Percentiles rank a stretch among this genome's conserved stretches.
These are phyloP conservation scores for Daldinia vernicosa DNA, from an alignment of 495 filamentous ascomycete genomes.

Conservation along the genomic window DNA sequence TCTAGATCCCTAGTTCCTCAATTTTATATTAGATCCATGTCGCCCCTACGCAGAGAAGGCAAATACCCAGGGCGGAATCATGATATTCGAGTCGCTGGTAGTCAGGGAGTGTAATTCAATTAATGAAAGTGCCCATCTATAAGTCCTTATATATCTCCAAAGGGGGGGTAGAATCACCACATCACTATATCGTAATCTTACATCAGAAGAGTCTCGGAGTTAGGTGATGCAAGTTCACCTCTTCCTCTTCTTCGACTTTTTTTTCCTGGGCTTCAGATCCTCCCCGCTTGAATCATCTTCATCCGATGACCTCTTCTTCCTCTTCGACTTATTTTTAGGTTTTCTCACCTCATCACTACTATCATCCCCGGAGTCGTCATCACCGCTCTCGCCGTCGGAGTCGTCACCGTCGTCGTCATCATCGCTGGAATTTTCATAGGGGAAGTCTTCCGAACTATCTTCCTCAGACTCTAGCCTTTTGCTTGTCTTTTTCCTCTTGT, in stretches of 20 bases:
- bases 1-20: not conserved
- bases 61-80: too few relatives aligned
- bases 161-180: not conserved
- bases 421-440: not conserved
- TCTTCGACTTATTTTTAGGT: not conserved
- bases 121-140: not conserved
- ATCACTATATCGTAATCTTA: not conserved
- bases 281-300: not conserved
- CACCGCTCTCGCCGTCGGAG: not conserved
- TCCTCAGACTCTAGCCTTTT: not conserved
- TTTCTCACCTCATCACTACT: not conserved
- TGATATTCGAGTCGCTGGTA: too few relatives aligned
- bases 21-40: not conserved
- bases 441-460: not conserved
- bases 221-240: not conserved
- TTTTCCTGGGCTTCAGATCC: not conserved
- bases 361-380: not conserved
- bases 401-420: not conserved
- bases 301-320: not conserved
- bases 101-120: not conserved
- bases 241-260: not conserved
- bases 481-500: not conserved
- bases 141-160: not conserved
- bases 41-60: too few relatives aligned
- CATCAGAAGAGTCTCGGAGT: not conserved